These are phyloP conservation scores for Exserohilum turcica DNA, from an alignment of 2,329 filamentous ascomycete species.

Conservation along the genomic window DNA sequence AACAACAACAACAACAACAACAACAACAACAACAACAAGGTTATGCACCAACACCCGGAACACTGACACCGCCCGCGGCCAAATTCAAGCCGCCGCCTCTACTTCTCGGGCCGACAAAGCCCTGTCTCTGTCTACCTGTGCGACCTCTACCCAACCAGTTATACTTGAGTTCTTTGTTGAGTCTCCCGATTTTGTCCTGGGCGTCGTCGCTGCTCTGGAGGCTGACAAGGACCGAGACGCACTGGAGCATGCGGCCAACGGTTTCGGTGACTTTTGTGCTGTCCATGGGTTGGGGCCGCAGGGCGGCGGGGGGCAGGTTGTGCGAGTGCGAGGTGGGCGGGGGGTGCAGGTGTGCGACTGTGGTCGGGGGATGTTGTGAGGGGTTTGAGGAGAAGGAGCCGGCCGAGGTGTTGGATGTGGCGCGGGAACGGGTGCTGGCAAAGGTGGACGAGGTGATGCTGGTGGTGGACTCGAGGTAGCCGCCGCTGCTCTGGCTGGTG, in stretches of 20 bases:
- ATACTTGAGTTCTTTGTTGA: slow-evolving; percentile 87
- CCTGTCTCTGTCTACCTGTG: slow-evolving; percentile 85
- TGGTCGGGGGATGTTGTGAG: slow-evolving; percentile 25
- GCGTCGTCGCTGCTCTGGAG: slow-evolving; percentile 74
- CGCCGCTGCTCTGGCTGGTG: slow-evolving; percentile 70
- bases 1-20: too few species aligned
- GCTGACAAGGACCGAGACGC: slow-evolving; percentile 85
- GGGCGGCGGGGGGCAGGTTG: slow-evolving; percentile 22
- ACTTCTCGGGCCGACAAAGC: slow-evolving; percentile 71
- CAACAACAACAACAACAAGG: neutral
- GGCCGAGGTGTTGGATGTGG: slow-evolving; percentile 78
- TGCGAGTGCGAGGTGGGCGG: slow-evolving; percentile 20
- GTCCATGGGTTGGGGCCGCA: slow-evolving; percentile 46
- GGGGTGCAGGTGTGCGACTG: slow-evolving; percentile 11
- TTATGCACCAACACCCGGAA: slow-evolving; percentile 2
- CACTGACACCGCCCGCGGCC: neutral
- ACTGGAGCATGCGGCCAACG: slow-evolving; percentile 94
- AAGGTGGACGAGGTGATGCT: slow-evolving; percentile 57
- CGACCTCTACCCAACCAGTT: slow-evolving; percentile 94
- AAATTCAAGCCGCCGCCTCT: slow-evolving; percentile 12
- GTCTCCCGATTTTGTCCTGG: slow-evolving; percentile 78
- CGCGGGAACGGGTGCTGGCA: slow-evolving; percentile 68
- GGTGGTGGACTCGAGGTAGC: slow-evolving; percentile 72
- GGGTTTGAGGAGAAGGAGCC: slow-evolving; percentile 52
- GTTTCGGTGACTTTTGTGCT: slow-evolving; percentile 87